Percentiles rank a stretch among this genome's conserved stretches.
Conservation (phyloP, 164 flowering plant species). For the Saururus chinensis region DNA sequence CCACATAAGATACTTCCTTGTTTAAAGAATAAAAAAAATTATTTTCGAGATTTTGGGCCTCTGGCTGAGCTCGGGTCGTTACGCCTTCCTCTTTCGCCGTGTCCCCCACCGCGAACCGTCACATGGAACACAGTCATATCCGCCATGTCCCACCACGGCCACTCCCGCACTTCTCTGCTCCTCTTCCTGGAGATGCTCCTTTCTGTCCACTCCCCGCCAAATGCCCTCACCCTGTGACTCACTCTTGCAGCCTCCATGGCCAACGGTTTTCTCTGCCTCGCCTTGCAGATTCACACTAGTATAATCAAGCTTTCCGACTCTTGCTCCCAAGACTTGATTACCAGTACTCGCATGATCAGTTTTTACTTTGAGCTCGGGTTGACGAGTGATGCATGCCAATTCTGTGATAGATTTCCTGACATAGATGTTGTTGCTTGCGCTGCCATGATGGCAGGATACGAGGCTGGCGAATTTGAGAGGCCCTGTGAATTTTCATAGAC, state of each 20-base stretch:
- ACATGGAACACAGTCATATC: conserved; percentile 13
- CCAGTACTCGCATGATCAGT: conserved; percentile 12
- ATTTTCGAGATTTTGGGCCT: too few relatives aligned
- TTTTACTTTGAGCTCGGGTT: conserved; percentile 9
- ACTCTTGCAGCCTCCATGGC: conserved; percentile 11
- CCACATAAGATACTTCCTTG: too few relatives aligned
- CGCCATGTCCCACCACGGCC: conserved; percentile 5
- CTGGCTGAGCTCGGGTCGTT: too few relatives aligned
- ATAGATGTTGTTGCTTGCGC: conserved; percentile 16
- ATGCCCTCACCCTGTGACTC: conserved; percentile 13
- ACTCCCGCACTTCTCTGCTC: conserved; percentile 5
- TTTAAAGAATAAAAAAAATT: too few relatives aligned
- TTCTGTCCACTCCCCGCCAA: conserved; percentile 3
- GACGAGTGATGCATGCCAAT: conserved; percentile 3
- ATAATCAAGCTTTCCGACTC: conserved; percentile 10
- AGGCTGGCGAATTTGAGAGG: conserved; percentile 10
- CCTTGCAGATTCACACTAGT: conserved; percentile 15
- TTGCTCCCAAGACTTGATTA: conserved; percentile 12
- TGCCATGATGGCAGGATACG: conserved; percentile 19
- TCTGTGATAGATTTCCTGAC: conserved; percentile 11
- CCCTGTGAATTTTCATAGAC: conserved; percentile 8
- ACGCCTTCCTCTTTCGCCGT: conserved; percentile 12
- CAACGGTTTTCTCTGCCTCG: conserved; percentile 5
- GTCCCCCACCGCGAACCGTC: conserved; percentile 9
- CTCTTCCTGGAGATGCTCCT: conserved; percentile 15